Conservation (phyloP, 2,329 filamentous ascomycete species). For the Leptoxyphium fumago region DNA sequence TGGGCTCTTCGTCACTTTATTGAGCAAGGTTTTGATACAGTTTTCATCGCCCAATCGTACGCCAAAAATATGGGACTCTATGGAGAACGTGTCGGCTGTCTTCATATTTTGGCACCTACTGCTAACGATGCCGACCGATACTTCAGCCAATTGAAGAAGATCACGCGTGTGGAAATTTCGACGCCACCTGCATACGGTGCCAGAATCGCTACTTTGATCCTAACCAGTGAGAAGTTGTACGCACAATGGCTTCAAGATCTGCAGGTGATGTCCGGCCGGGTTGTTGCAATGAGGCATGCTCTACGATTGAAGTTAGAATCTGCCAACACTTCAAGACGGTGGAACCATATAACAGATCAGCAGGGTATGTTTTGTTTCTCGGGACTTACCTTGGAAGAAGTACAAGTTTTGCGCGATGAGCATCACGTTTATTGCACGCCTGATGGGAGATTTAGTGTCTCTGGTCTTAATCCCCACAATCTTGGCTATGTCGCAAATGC, state of each 20-base stretch:
- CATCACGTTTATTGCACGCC: conserved; percentile 50
- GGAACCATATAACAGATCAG: conserved; percentile 92
- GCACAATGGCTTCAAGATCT: conserved; percentile 79
- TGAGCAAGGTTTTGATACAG: conserved; percentile 57
- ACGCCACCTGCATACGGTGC: conserved; percentile 87
- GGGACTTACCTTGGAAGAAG: conserved; percentile 55
- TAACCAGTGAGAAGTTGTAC: conserved; percentile 66
- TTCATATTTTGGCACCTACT: background rate
- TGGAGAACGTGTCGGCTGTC: conserved; percentile 72
- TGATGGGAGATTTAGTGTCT: conserved; percentile 89
- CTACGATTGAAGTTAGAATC: conserved; percentile 64
- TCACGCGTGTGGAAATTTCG: conserved; percentile 68
- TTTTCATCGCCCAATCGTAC: conserved; percentile 30
- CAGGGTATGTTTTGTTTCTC: conserved; percentile 97
- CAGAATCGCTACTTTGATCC: conserved; percentile 60
- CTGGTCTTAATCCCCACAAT: conserved; percentile 73
- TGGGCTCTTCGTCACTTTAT: conserved; percentile 80
- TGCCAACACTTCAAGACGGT: conserved; percentile 66
- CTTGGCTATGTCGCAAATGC: conserved; percentile 79
- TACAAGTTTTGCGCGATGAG: conserved; percentile 49
- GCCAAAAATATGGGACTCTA: conserved; percentile 55
- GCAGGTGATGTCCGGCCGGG: conserved; percentile 77
- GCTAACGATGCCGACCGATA: background rate
- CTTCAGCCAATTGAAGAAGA: background rate
- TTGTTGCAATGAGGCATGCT: conserved; percentile 68